Evolutionary conservation across 148 eudicot species (phyloP).

Genomic region (Arbutus unedo): DNA sequence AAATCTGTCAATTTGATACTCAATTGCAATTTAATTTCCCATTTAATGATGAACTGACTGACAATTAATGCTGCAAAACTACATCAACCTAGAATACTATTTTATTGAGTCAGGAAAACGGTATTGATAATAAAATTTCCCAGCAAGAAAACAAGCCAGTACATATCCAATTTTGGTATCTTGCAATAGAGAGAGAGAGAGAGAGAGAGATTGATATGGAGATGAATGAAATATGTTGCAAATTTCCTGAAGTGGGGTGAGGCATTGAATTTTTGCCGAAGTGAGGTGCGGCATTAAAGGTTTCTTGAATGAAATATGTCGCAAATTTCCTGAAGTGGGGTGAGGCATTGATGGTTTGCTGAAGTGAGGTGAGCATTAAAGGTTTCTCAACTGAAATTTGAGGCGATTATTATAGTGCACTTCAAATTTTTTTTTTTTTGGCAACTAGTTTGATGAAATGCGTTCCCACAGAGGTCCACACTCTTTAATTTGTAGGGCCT

Average conservation of each 20-base stretch:
- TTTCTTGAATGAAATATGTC: background rate
- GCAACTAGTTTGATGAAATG: background rate
- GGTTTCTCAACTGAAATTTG: slow-evolving; percentile 13
- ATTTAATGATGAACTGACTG: background rate
- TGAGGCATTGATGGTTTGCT: no score
- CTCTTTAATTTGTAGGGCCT: background rate
- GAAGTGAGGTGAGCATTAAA: background rate
- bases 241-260: background rate
- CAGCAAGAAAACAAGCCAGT: no score
- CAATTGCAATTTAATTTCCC: background rate
- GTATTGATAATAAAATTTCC: no score
- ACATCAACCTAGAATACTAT: no score
- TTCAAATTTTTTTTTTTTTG: background rate
- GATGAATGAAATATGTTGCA: background rate
- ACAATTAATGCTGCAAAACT: background rate
- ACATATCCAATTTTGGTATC: no score
- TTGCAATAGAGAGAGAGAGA: background rate
- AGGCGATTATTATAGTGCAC: slow-evolving; percentile 10
- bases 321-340: background rate
- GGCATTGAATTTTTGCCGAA: no score
- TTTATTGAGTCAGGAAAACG: no score
- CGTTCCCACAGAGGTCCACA: background rate
- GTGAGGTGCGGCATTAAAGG: background rate
- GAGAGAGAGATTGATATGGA: background rate
- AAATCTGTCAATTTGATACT: background rate